phyloP scores from a whole-genome alignment of 2,329 filamentous ascomycete genomes.

The Periconia sp. region DNA sequence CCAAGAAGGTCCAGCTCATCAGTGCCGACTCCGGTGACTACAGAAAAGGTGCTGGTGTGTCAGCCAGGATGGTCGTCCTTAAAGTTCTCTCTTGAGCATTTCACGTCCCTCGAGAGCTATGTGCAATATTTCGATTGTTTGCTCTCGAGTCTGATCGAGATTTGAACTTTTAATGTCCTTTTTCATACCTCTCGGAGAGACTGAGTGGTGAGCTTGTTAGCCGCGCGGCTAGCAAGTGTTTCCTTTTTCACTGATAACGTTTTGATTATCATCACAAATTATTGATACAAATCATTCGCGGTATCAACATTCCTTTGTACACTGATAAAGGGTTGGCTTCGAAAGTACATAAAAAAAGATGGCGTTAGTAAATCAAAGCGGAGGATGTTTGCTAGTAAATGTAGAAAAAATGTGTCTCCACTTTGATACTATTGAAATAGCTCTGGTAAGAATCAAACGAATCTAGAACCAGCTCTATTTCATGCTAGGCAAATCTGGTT shows the following conservation, averaged over 20 bases:
- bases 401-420: too few relatives aligned
- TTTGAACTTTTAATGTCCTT: neutral
- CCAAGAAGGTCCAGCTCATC: conserved; percentile 37
- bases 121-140: neutral
- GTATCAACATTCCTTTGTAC: too few relatives aligned
- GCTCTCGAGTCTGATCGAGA: neutral
- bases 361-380: too few relatives aligned
- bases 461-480: too few relatives aligned
- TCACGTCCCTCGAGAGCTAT: neutral
- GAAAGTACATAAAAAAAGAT: too few relatives aligned
- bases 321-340: too few relatives aligned
- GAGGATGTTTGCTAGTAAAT: too few relatives aligned
- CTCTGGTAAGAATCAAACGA: too few relatives aligned
- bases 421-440: too few relatives aligned
- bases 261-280: too few relatives aligned
- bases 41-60: conserved; percentile 8
- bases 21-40: conserved; percentile 11
- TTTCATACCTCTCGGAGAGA: neutral
- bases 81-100: conserved; percentile 1
- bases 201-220: neutral
- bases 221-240: neutral
- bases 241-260: neutral
- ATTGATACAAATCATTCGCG: too few relatives aligned
- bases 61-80: conserved; percentile 10
- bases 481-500: too few relatives aligned